Conservation (phyloP, 805 yeast species). For the Helenozyma baotianmanensis region DNA sequence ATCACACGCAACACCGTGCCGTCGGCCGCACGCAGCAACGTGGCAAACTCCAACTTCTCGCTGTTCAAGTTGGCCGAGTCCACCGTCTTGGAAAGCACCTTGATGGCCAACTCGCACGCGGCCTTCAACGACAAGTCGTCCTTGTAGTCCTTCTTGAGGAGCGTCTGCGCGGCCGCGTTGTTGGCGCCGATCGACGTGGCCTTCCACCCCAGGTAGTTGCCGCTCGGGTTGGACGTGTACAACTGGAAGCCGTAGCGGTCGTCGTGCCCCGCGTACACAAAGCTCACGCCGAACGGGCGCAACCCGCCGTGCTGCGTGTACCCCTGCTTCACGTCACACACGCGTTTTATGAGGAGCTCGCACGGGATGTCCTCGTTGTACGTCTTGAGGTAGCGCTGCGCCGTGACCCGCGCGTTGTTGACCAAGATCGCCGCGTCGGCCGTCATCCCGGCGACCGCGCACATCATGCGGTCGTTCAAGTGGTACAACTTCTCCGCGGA, state of each 20-base stretch:
- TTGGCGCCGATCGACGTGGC: slow-evolving; percentile 97
- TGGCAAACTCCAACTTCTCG: slow-evolving; percentile 91
- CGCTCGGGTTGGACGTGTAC: slow-evolving; percentile 94
- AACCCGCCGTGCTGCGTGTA: slow-evolving; percentile 98
- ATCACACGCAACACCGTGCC: slow-evolving; percentile 56
- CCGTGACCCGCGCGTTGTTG: slow-evolving; percentile 76
- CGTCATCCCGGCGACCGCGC: slow-evolving; percentile 97
- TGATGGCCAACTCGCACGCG: slow-evolving; percentile 83
- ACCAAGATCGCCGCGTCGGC: slow-evolving; percentile 93
- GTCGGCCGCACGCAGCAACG: slow-evolving; percentile 52
- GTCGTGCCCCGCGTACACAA: slow-evolving; percentile 94
- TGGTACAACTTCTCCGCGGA: slow-evolving; percentile 89
- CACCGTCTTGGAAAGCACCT: slow-evolving; percentile 90
- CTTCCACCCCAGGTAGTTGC: slow-evolving; percentile 97
- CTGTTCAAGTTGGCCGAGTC: slow-evolving; percentile 80
- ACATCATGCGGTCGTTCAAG: slow-evolving; percentile 72
- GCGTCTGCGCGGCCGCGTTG: slow-evolving; percentile 92
- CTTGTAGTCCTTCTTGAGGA: slow-evolving; percentile 91
- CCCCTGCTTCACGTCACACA: slow-evolving; percentile 94
- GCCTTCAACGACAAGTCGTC: slow-evolving; percentile 69
- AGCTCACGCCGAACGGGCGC: slow-evolving; percentile 97
- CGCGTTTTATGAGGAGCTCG: slow-evolving; percentile 78
- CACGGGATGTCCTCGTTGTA: slow-evolving; percentile 94
- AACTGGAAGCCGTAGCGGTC: slow-evolving; percentile 85
- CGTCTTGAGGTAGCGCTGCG: slow-evolving; percentile 79